Base-by-base conservation (phyloP, 805 yeast genomes). In the Priceomyces fermenticarens region DNA sequence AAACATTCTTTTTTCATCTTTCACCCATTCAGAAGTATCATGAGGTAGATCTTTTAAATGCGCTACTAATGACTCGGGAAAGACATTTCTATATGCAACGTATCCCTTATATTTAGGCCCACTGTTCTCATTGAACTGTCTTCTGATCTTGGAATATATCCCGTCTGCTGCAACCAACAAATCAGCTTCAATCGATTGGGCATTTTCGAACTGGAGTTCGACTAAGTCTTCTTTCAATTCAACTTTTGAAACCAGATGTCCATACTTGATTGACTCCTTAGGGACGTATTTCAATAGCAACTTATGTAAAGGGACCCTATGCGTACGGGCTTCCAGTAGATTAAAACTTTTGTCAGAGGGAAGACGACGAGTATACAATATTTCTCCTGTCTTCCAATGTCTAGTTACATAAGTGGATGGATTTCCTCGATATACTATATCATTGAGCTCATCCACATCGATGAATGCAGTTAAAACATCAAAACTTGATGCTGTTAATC, bases 231-330 rank as follows among this genome's bases (percentile, higher is more conserved):
- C 40, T 12, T 26, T 15, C 12, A 35, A 26, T 23, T 37, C 42
- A 15, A 40, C 32, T 4, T 30, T 31, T 5, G 25, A 9, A 3
- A 34, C 45, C 11, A 17, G 15, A 31, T 43, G 32, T 26, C 33
- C 38, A 36, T 45, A 43, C 10, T 43, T 23, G 14, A 45, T 37
- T 10, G 36, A 13, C 2, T 39, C 45, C 4, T 33, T 17, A 3
- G 45, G 39, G 11, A 43, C 40, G 31, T 45, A 13, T 58, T n/a
- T 11, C 55, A 35, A 66, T 60, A 41, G 58, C 55, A 38, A 44
- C 8, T 27, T 30, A 17, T 32, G 38, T 11, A 39, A 28, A 3
- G 42, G 33, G 11, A 39, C 27, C 11, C 42, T 14, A 28, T 39
- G 42, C 10, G 42, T 39, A 25, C 42, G 34, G n/a, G 42, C 42